A percentile compares a stretch with the other conserved stretches of the same genome.
These are phyloP conservation scores for Fomitopsis palustris DNA, from an alignment of 1,284 basidiomycete genomes.

Conservation along the genomic window DNA sequence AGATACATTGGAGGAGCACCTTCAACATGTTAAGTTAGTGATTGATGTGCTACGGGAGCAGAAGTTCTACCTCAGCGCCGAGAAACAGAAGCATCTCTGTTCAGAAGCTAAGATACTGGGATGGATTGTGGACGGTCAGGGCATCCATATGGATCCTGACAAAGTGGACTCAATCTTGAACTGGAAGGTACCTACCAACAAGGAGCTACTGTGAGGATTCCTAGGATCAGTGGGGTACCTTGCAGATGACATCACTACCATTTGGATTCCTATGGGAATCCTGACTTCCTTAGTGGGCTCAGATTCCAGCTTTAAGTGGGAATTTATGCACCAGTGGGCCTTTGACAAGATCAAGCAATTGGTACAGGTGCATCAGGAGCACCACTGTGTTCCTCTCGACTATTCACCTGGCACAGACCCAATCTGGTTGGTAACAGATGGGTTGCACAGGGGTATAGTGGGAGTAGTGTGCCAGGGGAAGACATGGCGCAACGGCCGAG, in stretches of 20 bases:
- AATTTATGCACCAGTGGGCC: neutral
- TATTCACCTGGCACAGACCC: neutral
- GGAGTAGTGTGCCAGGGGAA: neutral
- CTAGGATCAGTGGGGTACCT: neutral
- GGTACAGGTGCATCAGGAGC: neutral
- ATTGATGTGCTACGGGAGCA: slow-evolving; percentile 17
- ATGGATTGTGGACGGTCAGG: neutral
- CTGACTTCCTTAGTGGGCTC: neutral
- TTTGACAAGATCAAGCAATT: neutral
- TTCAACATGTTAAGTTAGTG: no score
- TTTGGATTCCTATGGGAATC: neutral
- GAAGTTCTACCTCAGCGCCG: slow-evolving; percentile 17
- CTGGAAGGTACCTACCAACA: neutral
- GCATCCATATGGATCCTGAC: neutral
- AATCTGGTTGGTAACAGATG: neutral
- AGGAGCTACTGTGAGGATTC: neutral
- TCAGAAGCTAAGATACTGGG: neutral
- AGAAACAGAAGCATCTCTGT: slow-evolving; percentile 14
- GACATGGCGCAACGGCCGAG: neutral
- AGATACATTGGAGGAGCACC: slow-evolving; percentile 22
- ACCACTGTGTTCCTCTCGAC: neutral
- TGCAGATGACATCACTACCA: no score
- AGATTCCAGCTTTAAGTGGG: neutral
- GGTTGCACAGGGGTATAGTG: neutral
- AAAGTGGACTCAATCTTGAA: neutral